phyloP scores from a whole-genome alignment of 2,329 filamentous ascomycete species.

The Hirsutella rhossiliensis region DNA sequence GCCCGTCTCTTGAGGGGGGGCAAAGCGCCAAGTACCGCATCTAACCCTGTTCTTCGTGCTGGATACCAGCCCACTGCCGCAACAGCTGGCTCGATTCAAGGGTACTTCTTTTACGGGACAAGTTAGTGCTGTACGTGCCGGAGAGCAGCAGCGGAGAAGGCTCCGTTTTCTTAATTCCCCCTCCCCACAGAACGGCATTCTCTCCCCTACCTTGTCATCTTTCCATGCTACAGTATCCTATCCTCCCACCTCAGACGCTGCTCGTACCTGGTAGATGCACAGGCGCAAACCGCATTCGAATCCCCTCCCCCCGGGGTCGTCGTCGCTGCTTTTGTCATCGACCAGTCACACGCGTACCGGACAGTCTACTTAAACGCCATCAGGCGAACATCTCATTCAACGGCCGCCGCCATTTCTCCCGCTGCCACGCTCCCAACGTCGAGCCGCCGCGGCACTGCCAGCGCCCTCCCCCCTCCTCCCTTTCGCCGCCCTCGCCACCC shows the following conservation, averaged over 20 bases:
- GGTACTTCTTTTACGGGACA: too few relatives aligned
- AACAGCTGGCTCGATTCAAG: too few relatives aligned
- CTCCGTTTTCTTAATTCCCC: neutral
- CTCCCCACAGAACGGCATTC: neutral
- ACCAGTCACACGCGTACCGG: neutral
- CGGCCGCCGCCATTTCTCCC: neutral
- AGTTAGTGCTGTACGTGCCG: neutral
- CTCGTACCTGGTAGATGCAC: neutral
- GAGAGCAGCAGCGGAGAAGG: neutral
- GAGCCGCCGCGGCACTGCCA: neutral
- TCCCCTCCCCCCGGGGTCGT: neutral
- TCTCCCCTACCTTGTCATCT: neutral
- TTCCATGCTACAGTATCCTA: neutral
- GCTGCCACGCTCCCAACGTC: neutral
- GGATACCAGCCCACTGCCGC: too few relatives aligned
- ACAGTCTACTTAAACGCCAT: neutral
- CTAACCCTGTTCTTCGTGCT: too few relatives aligned
- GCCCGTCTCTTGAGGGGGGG: too few relatives aligned
- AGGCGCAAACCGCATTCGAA: neutral
- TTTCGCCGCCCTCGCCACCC: neutral
- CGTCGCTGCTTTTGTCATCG: neutral
- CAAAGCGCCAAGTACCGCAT: too few relatives aligned
- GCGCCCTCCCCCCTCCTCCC: neutral
- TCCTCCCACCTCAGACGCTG: neutral
- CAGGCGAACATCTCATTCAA: neutral